A percentile compares a stretch with the other conserved stretches of the same genome.
phyloP scores from a whole-genome alignment of 768 basidiomycete species.

The Boletus rufocinnamomeus region DNA sequence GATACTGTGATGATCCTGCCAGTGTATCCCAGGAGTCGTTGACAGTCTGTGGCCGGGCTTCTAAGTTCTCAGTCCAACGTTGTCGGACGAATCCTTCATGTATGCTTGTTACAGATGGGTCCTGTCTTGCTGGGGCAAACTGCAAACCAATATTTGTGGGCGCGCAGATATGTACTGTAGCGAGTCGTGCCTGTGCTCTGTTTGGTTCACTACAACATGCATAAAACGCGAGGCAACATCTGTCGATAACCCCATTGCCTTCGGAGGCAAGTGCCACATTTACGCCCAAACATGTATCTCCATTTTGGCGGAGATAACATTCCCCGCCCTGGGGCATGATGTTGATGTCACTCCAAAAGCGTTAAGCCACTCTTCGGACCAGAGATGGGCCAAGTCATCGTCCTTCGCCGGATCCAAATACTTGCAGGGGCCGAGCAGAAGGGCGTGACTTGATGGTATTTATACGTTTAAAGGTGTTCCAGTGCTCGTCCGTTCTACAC shows the following conservation, averaged over 20 bases:
- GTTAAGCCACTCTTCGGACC: constrained; percentile 1
- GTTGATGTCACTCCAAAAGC: neutral
- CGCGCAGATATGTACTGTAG: too few species aligned
- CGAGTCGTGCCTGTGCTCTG: neutral
- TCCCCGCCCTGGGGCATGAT: neutral
- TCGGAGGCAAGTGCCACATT: neutral
- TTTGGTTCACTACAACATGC: constrained; percentile 14
- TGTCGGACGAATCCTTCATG: too few species aligned
- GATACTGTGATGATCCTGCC: too few species aligned
- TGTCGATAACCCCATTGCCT: neutral
- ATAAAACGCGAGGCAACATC: constrained; percentile 13
- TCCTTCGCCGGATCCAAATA: constrained; percentile 1
- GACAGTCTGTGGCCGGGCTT: neutral
- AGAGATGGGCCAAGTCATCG: neutral
- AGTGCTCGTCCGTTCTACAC: constrained; percentile 6
- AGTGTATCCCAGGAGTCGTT: neutral
- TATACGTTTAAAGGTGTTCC: constrained; percentile 9
- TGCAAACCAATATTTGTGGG: neutral
- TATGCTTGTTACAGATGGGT: neutral
- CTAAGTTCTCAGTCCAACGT: neutral
- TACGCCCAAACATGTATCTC: constrained; percentile 10
- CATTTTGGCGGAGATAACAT: constrained; percentile 2
- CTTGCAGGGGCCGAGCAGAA: neutral
- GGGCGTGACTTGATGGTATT: neutral
- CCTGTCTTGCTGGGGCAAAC: neutral